Evolutionary conservation across 176 grass and related monocot genomes (phyloP).

Genomic region (Puya raimondii): DNA sequence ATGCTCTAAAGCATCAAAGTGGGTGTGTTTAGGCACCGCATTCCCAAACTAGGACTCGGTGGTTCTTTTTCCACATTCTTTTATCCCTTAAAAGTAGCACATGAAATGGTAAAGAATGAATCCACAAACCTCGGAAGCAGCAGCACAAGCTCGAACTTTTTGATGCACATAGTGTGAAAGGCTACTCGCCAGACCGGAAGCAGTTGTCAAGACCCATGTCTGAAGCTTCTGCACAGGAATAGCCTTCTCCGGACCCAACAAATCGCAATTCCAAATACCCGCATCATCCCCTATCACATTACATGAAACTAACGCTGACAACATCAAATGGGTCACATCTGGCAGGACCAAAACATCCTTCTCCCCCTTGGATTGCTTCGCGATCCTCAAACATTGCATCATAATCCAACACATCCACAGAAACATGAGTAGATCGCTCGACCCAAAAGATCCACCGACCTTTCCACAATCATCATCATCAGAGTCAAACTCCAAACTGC

Average conservation of each 20-base stretch:
- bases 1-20: too few species aligned
- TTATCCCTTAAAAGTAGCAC: neutral
- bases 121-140: slow-evolving; percentile 46
- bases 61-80: too few species aligned
- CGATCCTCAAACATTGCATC: slow-evolving; percentile 24
- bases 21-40: too few species aligned
- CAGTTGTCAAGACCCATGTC: slow-evolving; percentile 50
- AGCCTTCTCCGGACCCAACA: slow-evolving; percentile 34
- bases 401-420: slow-evolving; percentile 85
- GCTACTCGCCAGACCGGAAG: slow-evolving; percentile 38
- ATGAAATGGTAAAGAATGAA: neutral
- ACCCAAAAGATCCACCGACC: slow-evolving; percentile 43
- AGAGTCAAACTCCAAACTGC: slow-evolving; percentile 39
- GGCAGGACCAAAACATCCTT: slow-evolving; percentile 40
- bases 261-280: slow-evolving; percentile 42
- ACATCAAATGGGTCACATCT: slow-evolving; percentile 46
- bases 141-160: slow-evolving; percentile 26
- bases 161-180: slow-evolving; percentile 57
- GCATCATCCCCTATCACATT: slow-evolving; percentile 45
- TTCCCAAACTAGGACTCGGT: too few species aligned
- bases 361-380: slow-evolving; percentile 12
- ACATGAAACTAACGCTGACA: slow-evolving; percentile 52
- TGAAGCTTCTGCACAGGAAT: slow-evolving; percentile 59
- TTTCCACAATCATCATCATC: slow-evolving; percentile 38
- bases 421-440: slow-evolving; percentile 42